Conservation (phyloP, 768 basidiomycete species). For the Suillus hirtellus region DNA sequence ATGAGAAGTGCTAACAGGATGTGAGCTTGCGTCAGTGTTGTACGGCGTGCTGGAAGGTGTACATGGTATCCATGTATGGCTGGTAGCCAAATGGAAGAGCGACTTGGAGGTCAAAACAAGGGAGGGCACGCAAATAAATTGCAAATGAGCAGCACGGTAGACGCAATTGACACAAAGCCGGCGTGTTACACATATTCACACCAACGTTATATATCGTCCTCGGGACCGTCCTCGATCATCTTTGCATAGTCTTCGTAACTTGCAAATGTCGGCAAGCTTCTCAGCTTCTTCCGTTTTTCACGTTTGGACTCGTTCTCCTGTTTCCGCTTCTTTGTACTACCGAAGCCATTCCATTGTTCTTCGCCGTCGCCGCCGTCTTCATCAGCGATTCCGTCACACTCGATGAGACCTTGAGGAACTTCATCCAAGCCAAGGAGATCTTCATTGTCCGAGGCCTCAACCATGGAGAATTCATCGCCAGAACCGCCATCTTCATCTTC, state of each 20-base stretch:
- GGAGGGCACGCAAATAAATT: too few species aligned
- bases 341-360: constrained; percentile 55
- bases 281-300: constrained; percentile 66
- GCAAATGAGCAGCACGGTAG: too few species aligned
- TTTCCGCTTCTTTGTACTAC: constrained; percentile 44
- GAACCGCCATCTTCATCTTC: constrained; percentile 40
- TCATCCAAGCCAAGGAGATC: constrained; percentile 62
- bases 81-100: too few species aligned
- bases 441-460: constrained; percentile 70
- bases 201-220: constrained; percentile 25
- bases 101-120: too few species aligned
- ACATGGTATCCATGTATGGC: too few species aligned
- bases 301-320: constrained; percentile 35
- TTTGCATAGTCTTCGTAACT: constrained; percentile 85
- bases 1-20: too few species aligned
- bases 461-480: constrained; percentile 52
- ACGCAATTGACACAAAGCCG: too few species aligned
- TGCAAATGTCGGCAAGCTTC: constrained; percentile 76
- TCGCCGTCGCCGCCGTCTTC: constrained; percentile 42
- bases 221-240: constrained; percentile 69
- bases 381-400: constrained; percentile 56
- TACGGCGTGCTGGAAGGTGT: too few species aligned
- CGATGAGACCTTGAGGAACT: constrained; percentile 56
- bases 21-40: too few species aligned
- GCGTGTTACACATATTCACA: background rate